Evolutionary conservation across 305 asterid genomes (phyloP), one percentile per base, ranked within the genome.

Genomic region (Fraxinus nigra): DNA sequence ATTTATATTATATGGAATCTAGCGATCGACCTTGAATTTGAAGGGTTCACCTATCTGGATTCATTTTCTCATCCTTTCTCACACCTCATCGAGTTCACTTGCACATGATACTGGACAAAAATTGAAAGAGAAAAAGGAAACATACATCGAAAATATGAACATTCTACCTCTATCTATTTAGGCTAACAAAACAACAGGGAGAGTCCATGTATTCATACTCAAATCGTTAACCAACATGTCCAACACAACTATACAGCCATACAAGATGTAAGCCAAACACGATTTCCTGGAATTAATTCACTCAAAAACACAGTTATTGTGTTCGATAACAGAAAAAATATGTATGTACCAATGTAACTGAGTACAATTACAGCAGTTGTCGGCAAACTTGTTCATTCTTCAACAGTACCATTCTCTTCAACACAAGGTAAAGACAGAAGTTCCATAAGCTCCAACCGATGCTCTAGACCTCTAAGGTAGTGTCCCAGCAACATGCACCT

Each of bases 401-500:
- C 28, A 26, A 69, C 81, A 76, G 78, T 74, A 69, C 87, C 81
- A 9, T 59, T 86, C 79, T 84, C 84, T 51, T 34, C 70, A n/a
- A 38, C 85, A 79, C 63, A 84, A 1, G 97, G 88, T 82, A 94
- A 84, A 0, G 93, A 85, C 22, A 95, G 86, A 75, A 93, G 89
- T 76, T 94, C 93, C 85, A 79, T 86, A 61, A 95, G 97, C 87
- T 95, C 97, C 87, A 88, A 22, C 13, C 99, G 90, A 83, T 95
- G 92, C 78, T 95, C 99, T 1, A 94, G 88, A 65, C 98, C 97
- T 86, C 97, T 91, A 40, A 95, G 89, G 87, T 94, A 94, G 90
- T 94, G 98, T 77, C 99, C 99, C 82, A 94, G 82, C 82, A 94
- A 87, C 98, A 94, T 93, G 89, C 97, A 94, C 99, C 98, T 95